Base-by-base conservation (phyloP, 1,284 basidiomycete species). In the Cerrena zonata region DNA sequence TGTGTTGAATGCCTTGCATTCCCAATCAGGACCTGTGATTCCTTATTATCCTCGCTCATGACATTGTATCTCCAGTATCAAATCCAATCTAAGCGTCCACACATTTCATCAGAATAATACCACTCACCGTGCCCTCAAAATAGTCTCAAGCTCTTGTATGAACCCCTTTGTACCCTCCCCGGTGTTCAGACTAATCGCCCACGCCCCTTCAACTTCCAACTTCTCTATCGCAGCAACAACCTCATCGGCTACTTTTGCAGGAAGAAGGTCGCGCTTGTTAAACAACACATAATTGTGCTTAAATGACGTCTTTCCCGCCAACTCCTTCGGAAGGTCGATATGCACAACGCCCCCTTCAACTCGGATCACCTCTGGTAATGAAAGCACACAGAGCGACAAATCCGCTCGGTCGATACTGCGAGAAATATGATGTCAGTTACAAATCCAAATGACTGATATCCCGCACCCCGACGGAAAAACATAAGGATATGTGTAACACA, bases 1-100 rank as follows among this genome's bases (percentile, higher is more conserved):
- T 91, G 87, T 4, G 77, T 74, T 4, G 89, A 78, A 64, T 94
- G 91, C 18, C 91, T 79, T 2, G 82, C 77, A 53, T 89, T 86
- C 0, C 88, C 91, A 48, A 94, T 80, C 12, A 94, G 69, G 0
- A 88, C 87, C 13, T 73, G 66, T 19, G 78, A 18, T n/a, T n/a
- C n/a, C n/a, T n/a, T n/a, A n/a, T n/a, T n/a, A n/a, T n/a, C n/a
- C n/a, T n/a, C n/a, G n/a, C n/a, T n/a, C n/a, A n/a, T n/a, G n/a
- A n/a, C n/a, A n/a, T n/a, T n/a, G n/a, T n/a, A n/a, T n/a, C n/a
- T n/a, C n/a, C n/a, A n/a, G n/a, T n/a, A n/a, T n/a, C n/a, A n/a
- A n/a, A n/a, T n/a, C n/a, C n/a, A n/a, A n/a, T n/a, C n/a, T n/a
- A n/a, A n/a, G n/a, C n/a, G n/a, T n/a, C n/a, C n/a, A n/a, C n/a